Evolutionary conservation across 140 eudicot genomes (phyloP).

Genomic region (Bidens hawaiensis): DNA sequence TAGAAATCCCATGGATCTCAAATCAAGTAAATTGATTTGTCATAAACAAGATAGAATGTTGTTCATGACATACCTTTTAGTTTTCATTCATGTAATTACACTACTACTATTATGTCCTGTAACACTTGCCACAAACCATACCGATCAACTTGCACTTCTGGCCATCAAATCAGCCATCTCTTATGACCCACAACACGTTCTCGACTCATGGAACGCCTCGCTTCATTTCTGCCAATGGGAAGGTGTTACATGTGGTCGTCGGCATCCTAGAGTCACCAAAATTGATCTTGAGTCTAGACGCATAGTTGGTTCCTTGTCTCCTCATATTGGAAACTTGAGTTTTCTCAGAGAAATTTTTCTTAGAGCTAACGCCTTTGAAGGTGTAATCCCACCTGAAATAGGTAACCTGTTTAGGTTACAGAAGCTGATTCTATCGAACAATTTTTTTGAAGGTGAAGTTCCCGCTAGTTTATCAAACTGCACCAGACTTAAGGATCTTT

Average conservation of each 20-base stretch:
- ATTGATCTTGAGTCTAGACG: constrained; percentile 10
- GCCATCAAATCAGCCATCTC: constrained; percentile 21
- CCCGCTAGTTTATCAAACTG: constrained; percentile 33
- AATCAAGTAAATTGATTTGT: background rate
- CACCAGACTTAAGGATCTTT: constrained; percentile 1
- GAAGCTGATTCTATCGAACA: background rate
- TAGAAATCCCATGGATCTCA: background rate
- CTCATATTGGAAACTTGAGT: constrained; percentile 34
- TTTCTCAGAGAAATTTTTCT: constrained; percentile 5
- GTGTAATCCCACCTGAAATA: constrained; percentile 29
- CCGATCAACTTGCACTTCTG: constrained; percentile 24
- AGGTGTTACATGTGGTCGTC: constrained; percentile 35
- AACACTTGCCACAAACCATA: constrained; percentile 2
- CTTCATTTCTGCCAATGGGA: constrained; percentile 36
- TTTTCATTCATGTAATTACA: constrained; percentile 5
- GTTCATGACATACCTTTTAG: constrained; percentile 12
- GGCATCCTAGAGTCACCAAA: constrained; percentile 25
- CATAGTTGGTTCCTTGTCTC: constrained; percentile 22
- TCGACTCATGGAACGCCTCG: constrained; percentile 30
- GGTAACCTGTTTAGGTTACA: constrained; percentile 21
- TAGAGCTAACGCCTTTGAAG: constrained; percentile 15
- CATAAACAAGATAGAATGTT: background rate
- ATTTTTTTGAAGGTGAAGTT: constrained; percentile 24
- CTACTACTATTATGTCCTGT: background rate
- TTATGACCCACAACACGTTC: constrained; percentile 19